Conservation (phyloP, 306 rosid genomes). For the Purshia tridentata region DNA sequence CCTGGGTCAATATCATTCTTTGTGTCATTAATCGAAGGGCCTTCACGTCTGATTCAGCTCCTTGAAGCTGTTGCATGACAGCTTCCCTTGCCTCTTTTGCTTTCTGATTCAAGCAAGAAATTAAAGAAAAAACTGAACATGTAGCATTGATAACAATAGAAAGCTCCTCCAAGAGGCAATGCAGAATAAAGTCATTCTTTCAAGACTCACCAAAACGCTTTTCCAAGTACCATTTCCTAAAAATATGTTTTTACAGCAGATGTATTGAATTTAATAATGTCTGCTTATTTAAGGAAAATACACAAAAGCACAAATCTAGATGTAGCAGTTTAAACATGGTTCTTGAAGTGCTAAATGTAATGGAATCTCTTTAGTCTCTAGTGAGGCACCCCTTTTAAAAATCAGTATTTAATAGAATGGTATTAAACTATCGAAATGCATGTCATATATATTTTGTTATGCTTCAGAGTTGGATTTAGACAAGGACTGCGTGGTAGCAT, state of each 20-base stretch:
- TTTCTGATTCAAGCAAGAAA: constrained; percentile 43
- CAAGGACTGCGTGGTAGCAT: constrained; percentile 1
- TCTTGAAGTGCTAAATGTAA: too few relatives aligned
- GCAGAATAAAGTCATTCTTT: too few relatives aligned
- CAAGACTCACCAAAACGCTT: too few relatives aligned
- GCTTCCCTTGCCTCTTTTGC: constrained; percentile 66
- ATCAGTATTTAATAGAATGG: too few relatives aligned
- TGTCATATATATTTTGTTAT: constrained; percentile 3
- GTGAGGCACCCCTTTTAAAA: too few relatives aligned
- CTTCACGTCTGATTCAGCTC: constrained; percentile 86
- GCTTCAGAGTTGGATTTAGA: constrained; percentile 6
- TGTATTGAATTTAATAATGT: too few relatives aligned
- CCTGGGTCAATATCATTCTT: constrained; percentile 91
- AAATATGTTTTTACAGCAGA: too few relatives aligned
- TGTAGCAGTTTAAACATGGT: too few relatives aligned
- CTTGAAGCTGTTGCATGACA: constrained; percentile 53
- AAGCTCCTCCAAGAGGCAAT: neutral
- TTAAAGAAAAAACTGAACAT: constrained; percentile 24
- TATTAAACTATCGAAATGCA: neutral
- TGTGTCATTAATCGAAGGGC: constrained; percentile 89
- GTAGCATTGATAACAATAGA: constrained; percentile 10
- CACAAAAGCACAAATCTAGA: too few relatives aligned
- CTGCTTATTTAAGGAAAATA: too few relatives aligned
- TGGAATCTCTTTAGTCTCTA: too few relatives aligned
- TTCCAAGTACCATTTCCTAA: too few relatives aligned